Evolutionary conservation across 768 basidiomycete genomes (phyloP).

Genomic region (Suillus clintonianus): DNA sequence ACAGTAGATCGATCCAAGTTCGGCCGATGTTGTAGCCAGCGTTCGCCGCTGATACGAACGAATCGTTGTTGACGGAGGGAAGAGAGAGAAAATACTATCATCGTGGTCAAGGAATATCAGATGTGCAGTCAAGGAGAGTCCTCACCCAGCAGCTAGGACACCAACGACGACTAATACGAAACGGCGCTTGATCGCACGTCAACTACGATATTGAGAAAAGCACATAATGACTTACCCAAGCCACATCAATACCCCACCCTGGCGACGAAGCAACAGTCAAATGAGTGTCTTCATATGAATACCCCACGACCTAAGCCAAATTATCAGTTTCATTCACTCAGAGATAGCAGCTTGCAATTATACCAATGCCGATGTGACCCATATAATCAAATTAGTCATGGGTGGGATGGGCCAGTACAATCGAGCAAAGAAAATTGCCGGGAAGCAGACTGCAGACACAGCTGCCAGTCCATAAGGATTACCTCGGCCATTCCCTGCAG

Average conservation of each 20-base stretch:
- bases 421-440: slow-evolving; percentile 69
- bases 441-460: slow-evolving; percentile 67
- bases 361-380: slow-evolving; percentile 64
- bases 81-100: slow-evolving; percentile 63
- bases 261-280: slow-evolving; percentile 48
- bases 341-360: slow-evolving; percentile 16
- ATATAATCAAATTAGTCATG: slow-evolving; percentile 70
- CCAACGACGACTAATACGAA: slow-evolving; percentile 72
- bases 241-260: slow-evolving; percentile 65
- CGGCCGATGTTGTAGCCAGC: slow-evolving; percentile 65
- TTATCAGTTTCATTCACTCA: neutral
- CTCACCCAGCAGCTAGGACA: slow-evolving; percentile 77
- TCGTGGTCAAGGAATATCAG: slow-evolving; percentile 6
- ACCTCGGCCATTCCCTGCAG: slow-evolving; percentile 58
- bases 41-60: slow-evolving; percentile 71
- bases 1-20: slow-evolving; percentile 75
- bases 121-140: neutral
- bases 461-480: slow-evolving; percentile 73
- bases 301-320: slow-evolving; percentile 61
- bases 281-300: slow-evolving; percentile 68
- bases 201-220: neutral
- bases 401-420: slow-evolving; percentile 75
- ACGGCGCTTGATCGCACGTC: slow-evolving; percentile 44
- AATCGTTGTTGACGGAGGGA: slow-evolving; percentile 76
- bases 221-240: slow-evolving; percentile 53